Evolutionary conservation across 306 rosid species (phyloP).

Genomic region (Rosa chinensis): DNA sequence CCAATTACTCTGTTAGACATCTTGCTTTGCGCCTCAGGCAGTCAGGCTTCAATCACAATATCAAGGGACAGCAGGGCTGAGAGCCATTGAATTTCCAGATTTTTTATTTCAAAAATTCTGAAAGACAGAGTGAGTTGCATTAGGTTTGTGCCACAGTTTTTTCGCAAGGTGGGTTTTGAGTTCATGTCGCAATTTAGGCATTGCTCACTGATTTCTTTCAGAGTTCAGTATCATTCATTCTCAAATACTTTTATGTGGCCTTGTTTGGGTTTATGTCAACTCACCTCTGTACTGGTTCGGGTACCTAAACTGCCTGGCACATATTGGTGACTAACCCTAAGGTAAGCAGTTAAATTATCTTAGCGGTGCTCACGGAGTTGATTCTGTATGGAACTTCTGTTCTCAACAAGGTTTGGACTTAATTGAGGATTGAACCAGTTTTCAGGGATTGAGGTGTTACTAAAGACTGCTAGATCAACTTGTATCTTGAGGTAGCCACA

Average conservation of each 20-base stretch:
- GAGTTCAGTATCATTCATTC: slow-evolving; percentile 1
- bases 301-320: neutral
- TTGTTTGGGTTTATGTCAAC: neutral
- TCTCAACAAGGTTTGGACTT: neutral
- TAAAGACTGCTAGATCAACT: neutral
- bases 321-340: too few relatives aligned
- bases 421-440: neutral
- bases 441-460: neutral
- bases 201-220: neutral
- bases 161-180: slow-evolving; percentile 52
- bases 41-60: slow-evolving; percentile 32
- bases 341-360: neutral
- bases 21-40: slow-evolving; percentile 45
- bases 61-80: slow-evolving; percentile 41
- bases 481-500: neutral
- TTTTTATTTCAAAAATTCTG: too few relatives aligned
- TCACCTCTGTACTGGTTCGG: neutral
- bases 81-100: slow-evolving; percentile 8
- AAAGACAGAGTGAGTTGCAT: neutral
- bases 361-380: neutral
- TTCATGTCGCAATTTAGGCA: slow-evolving; percentile 39
- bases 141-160: slow-evolving; percentile 4
- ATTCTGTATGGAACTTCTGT: neutral
- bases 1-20: neutral
- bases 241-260: neutral